Evolutionary conservation across 2,329 filamentous ascomycete genomes (phyloP).

Genomic region (Didymella sp.): DNA sequence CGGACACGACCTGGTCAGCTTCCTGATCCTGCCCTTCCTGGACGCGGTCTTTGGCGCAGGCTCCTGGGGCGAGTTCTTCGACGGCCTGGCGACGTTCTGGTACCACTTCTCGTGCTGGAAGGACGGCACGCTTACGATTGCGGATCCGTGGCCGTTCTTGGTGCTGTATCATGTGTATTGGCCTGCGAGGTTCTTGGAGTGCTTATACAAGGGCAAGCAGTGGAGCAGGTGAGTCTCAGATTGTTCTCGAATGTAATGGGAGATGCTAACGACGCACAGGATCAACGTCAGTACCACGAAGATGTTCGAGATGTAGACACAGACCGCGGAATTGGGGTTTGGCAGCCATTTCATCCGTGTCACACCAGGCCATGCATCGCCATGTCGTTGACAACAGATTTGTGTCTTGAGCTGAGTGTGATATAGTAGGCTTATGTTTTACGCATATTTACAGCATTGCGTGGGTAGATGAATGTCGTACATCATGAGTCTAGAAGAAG

Average conservation of each 20-base stretch:
- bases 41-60: conserved; percentile 27
- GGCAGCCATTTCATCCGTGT: too few species aligned
- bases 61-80: conserved; percentile 30
- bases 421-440: too few species aligned
- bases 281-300: conserved; percentile 73
- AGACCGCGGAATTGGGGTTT: not conserved
- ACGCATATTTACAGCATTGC: not conserved
- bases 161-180: conserved; percentile 62
- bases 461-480: not conserved
- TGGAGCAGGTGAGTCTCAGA: conserved; percentile 59
- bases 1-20: conserved; percentile 67
- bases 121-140: conserved; percentile 58
- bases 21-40: conserved; percentile 53
- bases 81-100: conserved; percentile 44
- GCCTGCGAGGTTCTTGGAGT: conserved; percentile 59
- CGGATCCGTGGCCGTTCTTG: conserved; percentile 60
- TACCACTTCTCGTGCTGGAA: conserved; percentile 56
- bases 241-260: too few species aligned
- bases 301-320: conserved; percentile 54
- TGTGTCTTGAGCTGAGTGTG: too few species aligned
- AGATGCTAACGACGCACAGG: too few species aligned
- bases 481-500: not conserved
- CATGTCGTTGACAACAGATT: not conserved
- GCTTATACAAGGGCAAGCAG: conserved; percentile 54
- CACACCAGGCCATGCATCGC: not conserved